phyloP scores from a whole-genome alignment of 345 rosid genomes.

The Citrus hindsii region DNA sequence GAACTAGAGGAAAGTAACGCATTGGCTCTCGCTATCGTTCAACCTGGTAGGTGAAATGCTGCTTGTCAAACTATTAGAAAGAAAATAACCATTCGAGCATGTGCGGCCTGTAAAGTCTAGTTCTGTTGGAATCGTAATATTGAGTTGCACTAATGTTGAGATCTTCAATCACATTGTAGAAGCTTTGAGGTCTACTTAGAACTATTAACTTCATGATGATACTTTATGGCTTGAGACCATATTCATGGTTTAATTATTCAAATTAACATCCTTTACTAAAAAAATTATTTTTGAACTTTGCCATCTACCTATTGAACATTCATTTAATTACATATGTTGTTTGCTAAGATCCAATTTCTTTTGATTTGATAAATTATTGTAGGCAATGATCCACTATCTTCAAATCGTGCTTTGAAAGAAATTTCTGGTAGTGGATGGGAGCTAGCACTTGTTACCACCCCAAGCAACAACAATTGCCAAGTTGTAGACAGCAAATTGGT shows the following conservation, averaged over 20 bases:
- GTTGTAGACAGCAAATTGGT: slow-evolving; percentile 50
- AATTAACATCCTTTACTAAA: background rate
- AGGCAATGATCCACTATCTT: slow-evolving; percentile 45
- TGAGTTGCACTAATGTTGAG: background rate
- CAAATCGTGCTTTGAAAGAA: slow-evolving; percentile 45
- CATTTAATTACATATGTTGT: background rate
- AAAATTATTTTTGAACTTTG: background rate
- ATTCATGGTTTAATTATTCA: background rate
- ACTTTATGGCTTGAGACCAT: background rate
- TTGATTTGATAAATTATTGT: background rate
- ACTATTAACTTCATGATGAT: no score
- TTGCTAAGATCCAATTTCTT: no score
- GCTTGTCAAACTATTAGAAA: background rate
- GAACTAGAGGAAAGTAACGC: slow-evolving; percentile 86
- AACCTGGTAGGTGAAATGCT: slow-evolving; percentile 42
- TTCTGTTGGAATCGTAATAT: background rate
- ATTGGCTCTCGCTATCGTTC: slow-evolving; percentile 83
- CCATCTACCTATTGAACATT: background rate
- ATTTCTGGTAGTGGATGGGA: slow-evolving; percentile 86
- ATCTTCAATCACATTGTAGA: background rate
- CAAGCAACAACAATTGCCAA: slow-evolving; percentile 41
- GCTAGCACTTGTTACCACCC: slow-evolving; percentile 82
- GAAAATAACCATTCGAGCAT: background rate
- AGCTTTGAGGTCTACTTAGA: background rate
- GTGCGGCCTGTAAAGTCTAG: background rate